Evolutionary conservation across 164 flowering plant genomes (phyloP).

Genomic region (Protea cynaroides): DNA sequence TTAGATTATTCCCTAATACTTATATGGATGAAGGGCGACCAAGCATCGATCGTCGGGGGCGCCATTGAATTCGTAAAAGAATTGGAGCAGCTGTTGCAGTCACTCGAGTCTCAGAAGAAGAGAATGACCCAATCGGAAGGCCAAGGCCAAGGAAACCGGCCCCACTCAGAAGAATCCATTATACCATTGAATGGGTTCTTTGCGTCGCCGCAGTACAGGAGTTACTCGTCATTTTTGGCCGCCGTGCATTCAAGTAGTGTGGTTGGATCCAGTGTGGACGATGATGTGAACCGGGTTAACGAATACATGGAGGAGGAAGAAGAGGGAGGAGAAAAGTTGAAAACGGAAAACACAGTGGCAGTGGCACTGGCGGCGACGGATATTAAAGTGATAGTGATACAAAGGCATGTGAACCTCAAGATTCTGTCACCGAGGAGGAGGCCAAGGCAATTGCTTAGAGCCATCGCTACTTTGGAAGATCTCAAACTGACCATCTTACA

Average conservation of each 20-base stretch:
- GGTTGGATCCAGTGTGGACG: neutral
- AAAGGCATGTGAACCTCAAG: conserved; percentile 53
- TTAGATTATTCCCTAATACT: too few species aligned
- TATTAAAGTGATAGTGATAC: conserved; percentile 39
- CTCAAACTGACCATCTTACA: conserved; percentile 50
- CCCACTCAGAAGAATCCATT: neutral
- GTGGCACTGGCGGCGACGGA: conserved; percentile 29
- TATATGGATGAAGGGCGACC: conserved; percentile 47
- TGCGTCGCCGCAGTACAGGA: conserved; percentile 19
- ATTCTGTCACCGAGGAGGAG: conserved; percentile 37
- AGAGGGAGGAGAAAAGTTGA: neutral
- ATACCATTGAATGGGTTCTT: conserved; percentile 23
- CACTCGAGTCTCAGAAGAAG: conserved; percentile 45
- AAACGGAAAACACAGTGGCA: conserved; percentile 21
- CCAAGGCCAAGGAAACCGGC: conserved; percentile 7
- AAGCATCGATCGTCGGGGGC: conserved; percentile 66
- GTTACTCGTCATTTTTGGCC: conserved; percentile 11
- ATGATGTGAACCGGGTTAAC: neutral
- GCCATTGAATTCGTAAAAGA: conserved; percentile 72
- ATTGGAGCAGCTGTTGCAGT: conserved; percentile 53
- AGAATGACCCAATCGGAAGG: conserved; percentile 18
- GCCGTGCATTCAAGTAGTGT: too few species aligned
- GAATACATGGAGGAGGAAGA: conserved; percentile 1
- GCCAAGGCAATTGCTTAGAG: conserved; percentile 38
- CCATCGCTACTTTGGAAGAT: conserved; percentile 49